Evolutionary conservation across 306 rosid genomes (phyloP).

Genomic region (Trifolium pratense): DNA sequence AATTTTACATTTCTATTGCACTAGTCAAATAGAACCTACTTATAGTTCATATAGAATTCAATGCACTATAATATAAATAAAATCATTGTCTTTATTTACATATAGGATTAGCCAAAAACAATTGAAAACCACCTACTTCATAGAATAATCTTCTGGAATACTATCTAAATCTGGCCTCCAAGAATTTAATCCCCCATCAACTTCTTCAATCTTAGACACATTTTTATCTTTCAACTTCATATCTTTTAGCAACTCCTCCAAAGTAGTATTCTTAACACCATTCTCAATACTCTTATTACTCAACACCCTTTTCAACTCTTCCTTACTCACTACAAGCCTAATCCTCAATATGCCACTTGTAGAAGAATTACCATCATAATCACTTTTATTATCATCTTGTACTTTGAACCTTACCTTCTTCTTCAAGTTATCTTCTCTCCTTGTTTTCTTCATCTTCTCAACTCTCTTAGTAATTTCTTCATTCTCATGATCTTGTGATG

Average conservation of each 20-base stretch:
- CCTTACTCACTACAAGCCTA: conserved; percentile 61
- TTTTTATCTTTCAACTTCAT: conserved; percentile 56
- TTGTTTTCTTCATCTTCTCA: conserved; percentile 30
- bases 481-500: conserved; percentile 53
- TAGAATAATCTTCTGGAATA: conserved; percentile 61
- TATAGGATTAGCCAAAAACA: background rate
- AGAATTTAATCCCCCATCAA: conserved; percentile 31
- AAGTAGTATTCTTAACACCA: conserved; percentile 37
- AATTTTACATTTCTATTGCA: conserved; percentile 10
- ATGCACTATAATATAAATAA: conserved; percentile 29
- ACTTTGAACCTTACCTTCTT: conserved; percentile 36
- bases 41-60: conserved; percentile 32
- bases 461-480: conserved; percentile 34
- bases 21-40: conserved; percentile 29
- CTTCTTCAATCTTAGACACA: conserved; percentile 36
- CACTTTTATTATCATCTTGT: conserved; percentile 4
- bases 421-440: conserved; percentile 31
- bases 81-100: conserved; percentile 27
- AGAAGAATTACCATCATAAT: conserved; percentile 13
- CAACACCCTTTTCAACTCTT: conserved; percentile 67
- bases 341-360: conserved; percentile 60
- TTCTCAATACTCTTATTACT: conserved; percentile 37
- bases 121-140: background rate
- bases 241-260: conserved; percentile 57
- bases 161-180: conserved; percentile 76